phyloP scores from a whole-genome alignment of 805 yeast species.

The Candida nemodendra region DNA sequence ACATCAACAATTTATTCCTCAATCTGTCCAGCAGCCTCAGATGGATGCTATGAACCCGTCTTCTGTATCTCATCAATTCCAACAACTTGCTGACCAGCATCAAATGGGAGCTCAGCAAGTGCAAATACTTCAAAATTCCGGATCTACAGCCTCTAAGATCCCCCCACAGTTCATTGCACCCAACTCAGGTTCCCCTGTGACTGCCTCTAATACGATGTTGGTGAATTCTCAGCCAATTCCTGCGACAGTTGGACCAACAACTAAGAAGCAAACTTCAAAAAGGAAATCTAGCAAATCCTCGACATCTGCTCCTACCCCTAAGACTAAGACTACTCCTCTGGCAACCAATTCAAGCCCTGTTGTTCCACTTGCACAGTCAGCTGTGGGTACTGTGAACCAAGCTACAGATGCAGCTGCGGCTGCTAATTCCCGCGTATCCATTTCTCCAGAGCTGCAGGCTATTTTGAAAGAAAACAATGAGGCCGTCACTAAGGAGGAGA shows the following conservation, averaged over 20 bases:
- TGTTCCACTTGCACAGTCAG: constrained; percentile 12
- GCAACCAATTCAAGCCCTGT: constrained; percentile 1
- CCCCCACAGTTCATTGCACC: constrained; percentile 20
- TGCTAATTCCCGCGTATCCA: constrained; percentile 10
- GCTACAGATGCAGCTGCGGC: constrained; percentile 8
- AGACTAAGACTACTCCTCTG: constrained; percentile 14
- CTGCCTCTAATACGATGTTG: constrained; percentile 6
- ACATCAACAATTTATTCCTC: constrained; percentile 13
- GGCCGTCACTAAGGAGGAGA: constrained; percentile 29
- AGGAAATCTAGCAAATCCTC: constrained; percentile 21
- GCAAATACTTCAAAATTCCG: constrained; percentile 13
- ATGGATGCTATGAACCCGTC: constrained; percentile 13
- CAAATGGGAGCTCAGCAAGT: constrained; percentile 17
- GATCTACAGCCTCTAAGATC: constrained; percentile 7
- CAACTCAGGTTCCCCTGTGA: constrained; percentile 11
- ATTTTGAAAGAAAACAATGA: constrained; percentile 32
- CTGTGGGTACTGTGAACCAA: constrained; percentile 8
- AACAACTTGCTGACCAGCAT: constrained; percentile 24
- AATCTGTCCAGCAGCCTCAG: constrained; percentile 11
- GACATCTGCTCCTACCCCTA: constrained; percentile 17
- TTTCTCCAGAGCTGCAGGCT: constrained; percentile 31
- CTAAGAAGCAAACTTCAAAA: constrained; percentile 24
- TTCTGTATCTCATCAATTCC: constrained; percentile 26
- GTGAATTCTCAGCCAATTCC: constrained; percentile 11
- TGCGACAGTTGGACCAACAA: constrained; percentile 9